Conservation (phyloP, 23 red algal genomes). For the Pyropia yezoensis region DNA sequence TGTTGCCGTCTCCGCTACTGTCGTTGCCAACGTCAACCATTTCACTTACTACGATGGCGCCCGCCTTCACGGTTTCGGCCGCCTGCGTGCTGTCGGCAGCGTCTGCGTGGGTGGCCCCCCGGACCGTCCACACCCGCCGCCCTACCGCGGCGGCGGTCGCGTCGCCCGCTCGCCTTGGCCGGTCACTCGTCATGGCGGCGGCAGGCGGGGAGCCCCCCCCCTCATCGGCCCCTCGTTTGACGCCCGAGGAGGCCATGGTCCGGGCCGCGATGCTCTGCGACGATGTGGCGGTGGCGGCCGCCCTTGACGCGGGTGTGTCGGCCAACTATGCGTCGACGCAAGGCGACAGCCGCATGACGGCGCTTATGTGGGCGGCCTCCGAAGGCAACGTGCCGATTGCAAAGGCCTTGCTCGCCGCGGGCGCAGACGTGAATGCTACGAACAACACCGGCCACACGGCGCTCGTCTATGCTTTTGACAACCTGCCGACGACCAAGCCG, state of each 20-base stretch:
- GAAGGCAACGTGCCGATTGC: conserved; percentile 24
- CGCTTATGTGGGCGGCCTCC: conserved; percentile 43
- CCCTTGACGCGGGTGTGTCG: conserved; percentile 16
- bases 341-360: conserved; percentile 22
- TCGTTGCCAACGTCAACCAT: too few species aligned
- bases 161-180: too few species aligned
- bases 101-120: too few species aligned
- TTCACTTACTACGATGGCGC: too few species aligned
- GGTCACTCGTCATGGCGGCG: too few species aligned
- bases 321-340: conserved; percentile 9
- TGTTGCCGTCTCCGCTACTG: too few species aligned
- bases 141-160: too few species aligned
- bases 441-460: conserved; percentile 20
- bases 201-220: too few species aligned
- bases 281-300: background rate
- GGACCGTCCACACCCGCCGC: too few species aligned
- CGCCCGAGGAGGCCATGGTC: conserved; percentile 17
- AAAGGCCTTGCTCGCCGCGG: conserved; percentile 6
- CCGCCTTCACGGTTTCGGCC: too few species aligned
- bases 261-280: conserved; percentile 20
- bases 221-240: too few species aligned
- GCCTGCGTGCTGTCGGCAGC: too few species aligned
- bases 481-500: conserved; percentile 19
- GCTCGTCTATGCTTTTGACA: conserved; percentile 30
- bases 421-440: conserved; percentile 19